phyloP scores from a whole-genome alignment of 116 monocot species.

The Iris pallida region DNA sequence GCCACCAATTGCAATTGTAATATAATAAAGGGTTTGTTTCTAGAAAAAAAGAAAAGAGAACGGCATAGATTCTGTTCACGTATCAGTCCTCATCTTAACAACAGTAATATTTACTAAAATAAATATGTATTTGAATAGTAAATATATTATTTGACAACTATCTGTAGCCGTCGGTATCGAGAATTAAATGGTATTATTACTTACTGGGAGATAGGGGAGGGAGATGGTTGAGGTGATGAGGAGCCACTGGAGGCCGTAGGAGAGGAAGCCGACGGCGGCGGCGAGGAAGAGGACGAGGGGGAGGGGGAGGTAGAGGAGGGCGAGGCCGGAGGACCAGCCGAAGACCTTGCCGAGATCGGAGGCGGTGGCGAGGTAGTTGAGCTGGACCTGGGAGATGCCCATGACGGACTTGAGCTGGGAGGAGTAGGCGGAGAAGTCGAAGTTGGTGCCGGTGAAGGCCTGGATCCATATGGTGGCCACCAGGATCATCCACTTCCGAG shows the following conservation, averaged over 20 bases:
- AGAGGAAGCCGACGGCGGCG: constrained; percentile 37
- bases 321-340: constrained; percentile 69
- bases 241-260: constrained; percentile 53
- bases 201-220: constrained; percentile 43
- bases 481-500: constrained; percentile 49
- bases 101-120: not conserved
- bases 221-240: constrained; percentile 37
- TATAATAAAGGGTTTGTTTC: no score
- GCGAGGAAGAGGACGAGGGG: constrained; percentile 47
- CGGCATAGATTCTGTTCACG: no score
- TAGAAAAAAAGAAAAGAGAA: no score
- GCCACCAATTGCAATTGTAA: no score
- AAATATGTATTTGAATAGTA: no score
- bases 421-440: constrained; percentile 71
- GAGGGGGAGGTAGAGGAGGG: constrained; percentile 54
- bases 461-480: constrained; percentile 64
- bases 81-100: no score
- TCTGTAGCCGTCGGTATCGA: not conserved
- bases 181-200: not conserved
- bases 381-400: constrained; percentile 59
- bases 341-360: constrained; percentile 63
- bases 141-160: not conserved
- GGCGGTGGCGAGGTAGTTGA: constrained; percentile 58
- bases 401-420: constrained; percentile 44
- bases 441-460: constrained; percentile 67